Evolutionary conservation across 1,284 basidiomycete genomes (phyloP), one percentile per base, ranked within the genome.

Genomic region (Cerrena zonata): DNA sequence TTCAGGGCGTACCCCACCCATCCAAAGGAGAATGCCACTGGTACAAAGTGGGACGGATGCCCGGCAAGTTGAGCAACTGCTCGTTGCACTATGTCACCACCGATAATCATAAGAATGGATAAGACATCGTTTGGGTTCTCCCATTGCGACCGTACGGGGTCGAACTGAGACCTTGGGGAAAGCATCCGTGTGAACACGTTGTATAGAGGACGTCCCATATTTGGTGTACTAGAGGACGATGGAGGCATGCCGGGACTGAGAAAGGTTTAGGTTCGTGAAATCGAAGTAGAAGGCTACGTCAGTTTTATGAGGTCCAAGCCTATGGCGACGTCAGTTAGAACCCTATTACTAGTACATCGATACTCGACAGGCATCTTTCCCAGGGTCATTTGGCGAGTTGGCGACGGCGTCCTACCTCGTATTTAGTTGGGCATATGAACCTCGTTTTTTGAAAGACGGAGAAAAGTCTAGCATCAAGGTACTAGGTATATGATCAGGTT

Each of bases 1-100:
- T 51, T 56, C 52, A 70, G 56, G 19, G 65, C 61, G 48, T 69
- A 70, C 15, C 63, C 63, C 26, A 69, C 65, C 68, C 67, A 70
- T 26, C 69, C 68, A 53, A 70, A 69, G 21, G 64, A 66, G 55
- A 69, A 69, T 10, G 68, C 67, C 41, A 69, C 64, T 11, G 69
- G 69, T 36, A 58, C 57, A 53, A 68, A 56, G 49, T 45, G 49
- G 46, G 56, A 50, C 3, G 57, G 55, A 38, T 55, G 53, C 3
- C 61, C 60, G 27, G 61, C 56, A 39, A 69, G 61, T 49, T 68
- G 65, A 10, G 68, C 65, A 36, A 70, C 53, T 2, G 67, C 64
- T 38, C 58, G 53, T 48, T 64, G 63, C 45, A 69, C 62, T 52
- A 69, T 61, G 54, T 69, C 66, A 19, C 64, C 66, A 47, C 69